These are phyloP conservation scores for Lanmaoa rubissima DNA, from an alignment of 768 basidiomycete species.

Conservation along the genomic window DNA sequence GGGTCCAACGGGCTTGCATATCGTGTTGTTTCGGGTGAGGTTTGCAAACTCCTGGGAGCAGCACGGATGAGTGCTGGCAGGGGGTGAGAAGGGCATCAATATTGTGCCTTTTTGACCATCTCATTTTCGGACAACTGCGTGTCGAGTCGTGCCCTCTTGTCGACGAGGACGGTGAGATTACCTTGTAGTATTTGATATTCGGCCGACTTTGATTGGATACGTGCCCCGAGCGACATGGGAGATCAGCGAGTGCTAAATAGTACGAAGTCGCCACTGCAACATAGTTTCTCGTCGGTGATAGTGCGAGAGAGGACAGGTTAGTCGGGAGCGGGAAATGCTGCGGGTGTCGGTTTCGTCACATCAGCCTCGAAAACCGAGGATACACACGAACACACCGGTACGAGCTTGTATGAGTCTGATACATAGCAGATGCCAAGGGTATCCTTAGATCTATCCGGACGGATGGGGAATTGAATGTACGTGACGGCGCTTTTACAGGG, in stretches of 20 bases:
- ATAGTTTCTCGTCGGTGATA: slow-evolving; percentile 76
- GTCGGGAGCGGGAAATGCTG: slow-evolving; percentile 84
- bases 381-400: slow-evolving; percentile 47
- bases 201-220: slow-evolving; percentile 63
- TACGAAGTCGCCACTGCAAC: slow-evolving; percentile 46
- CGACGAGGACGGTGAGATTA: slow-evolving; percentile 71
- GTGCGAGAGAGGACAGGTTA: slow-evolving; percentile 63
- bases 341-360: slow-evolving; percentile 15
- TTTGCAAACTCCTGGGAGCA: slow-evolving; percentile 71
- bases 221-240: slow-evolving; percentile 54
- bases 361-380: slow-evolving; percentile 13
- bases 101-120: slow-evolving; percentile 76
- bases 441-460: slow-evolving; percentile 85
- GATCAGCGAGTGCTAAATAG: slow-evolving; percentile 9
- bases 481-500: slow-evolving; percentile 67
- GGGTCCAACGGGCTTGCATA: slow-evolving; percentile 91
- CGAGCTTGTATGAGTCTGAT: slow-evolving; percentile 63
- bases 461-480: slow-evolving; percentile 83
- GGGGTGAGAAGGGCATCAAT: slow-evolving; percentile 1
- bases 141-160: slow-evolving; percentile 83
- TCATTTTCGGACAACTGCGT: slow-evolving; percentile 91
- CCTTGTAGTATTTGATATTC: slow-evolving; percentile 82
- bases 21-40: slow-evolving; percentile 69
- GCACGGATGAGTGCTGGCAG: neutral
- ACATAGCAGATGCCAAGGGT: slow-evolving; percentile 83